These are phyloP conservation scores for Zopfia rhizophila DNA, from an alignment of 2,329 filamentous ascomycete species.

Conservation along the genomic window DNA sequence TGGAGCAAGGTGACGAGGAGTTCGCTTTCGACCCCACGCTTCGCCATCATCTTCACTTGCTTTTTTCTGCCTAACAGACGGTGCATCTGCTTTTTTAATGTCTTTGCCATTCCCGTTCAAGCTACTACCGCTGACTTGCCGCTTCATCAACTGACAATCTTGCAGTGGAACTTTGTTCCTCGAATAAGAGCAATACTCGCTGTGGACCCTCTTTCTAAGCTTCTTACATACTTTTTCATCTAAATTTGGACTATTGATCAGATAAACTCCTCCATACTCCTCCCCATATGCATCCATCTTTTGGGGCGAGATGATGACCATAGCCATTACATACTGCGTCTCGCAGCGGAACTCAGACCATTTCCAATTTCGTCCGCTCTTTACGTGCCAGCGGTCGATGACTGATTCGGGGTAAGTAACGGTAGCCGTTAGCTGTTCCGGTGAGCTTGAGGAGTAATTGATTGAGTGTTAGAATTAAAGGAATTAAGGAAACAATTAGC, in stretches of 20 bases:
- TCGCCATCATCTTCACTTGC: too few relatives aligned
- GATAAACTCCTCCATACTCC: slow-evolving; percentile 4
- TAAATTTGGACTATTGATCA: slow-evolving; percentile 3
- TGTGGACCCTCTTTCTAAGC: slow-evolving; percentile 10
- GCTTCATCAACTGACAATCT: too few relatives aligned
- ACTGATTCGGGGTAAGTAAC: slow-evolving; percentile 14
- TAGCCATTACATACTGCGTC: slow-evolving; percentile 15
- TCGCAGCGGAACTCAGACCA: slow-evolving; percentile 18
- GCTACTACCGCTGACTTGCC: too few relatives aligned
- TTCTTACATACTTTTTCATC: slow-evolving; percentile 3
- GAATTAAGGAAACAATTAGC: slow-evolving; percentile 14
- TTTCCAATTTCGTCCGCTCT: slow-evolving; percentile 9
- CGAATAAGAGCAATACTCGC: slow-evolving; percentile 5
- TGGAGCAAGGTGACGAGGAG: slow-evolving; percentile 9
- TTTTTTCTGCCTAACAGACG: too few relatives aligned
- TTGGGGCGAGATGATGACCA: slow-evolving; percentile 5
- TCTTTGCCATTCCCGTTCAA: too few relatives aligned
- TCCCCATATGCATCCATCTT: slow-evolving; percentile 2
- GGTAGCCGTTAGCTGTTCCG: slow-evolving; percentile 18
- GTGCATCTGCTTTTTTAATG: too few relatives aligned
- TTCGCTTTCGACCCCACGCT: slow-evolving; percentile 11
- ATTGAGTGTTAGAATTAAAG: slow-evolving; percentile 10
- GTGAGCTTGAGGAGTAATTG: slow-evolving; percentile 15
- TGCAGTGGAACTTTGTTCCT: slow-evolving; percentile 2
- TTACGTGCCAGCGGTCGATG: slow-evolving; percentile 14